A percentile compares a stretch with the other conserved stretches of the same genome.
Evolutionary conservation across 2,329 filamentous ascomycete species (phyloP).

Genomic region (Leptographium lundbergii): DNA sequence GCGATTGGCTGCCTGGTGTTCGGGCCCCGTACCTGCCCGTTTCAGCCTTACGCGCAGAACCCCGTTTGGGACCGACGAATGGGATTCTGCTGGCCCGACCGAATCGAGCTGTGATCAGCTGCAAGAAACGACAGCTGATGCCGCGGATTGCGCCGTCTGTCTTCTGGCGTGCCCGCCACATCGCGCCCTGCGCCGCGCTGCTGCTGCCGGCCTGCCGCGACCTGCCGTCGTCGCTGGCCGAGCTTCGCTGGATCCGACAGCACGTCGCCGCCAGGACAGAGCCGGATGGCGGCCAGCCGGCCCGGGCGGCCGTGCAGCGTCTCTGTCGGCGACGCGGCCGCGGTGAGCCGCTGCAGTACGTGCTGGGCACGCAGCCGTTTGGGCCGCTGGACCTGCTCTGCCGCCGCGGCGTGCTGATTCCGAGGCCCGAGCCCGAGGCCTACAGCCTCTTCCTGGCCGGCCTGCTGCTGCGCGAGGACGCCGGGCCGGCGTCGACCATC

Average conservation of each 20-base stretch:
- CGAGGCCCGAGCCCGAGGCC: constrained; percentile 64
- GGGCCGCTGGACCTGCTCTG: constrained; percentile 71
- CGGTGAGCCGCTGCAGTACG: constrained; percentile 77
- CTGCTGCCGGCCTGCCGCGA: constrained; percentile 54
- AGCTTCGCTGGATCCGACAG: constrained; percentile 61
- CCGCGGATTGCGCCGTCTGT: constrained; percentile 50
- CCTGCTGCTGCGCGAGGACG: constrained; percentile 1
- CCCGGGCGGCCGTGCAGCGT: constrained; percentile 15
- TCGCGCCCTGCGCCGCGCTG: constrained; percentile 42
- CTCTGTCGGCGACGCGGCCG: constrained; percentile 37
- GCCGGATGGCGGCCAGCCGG: not conserved
- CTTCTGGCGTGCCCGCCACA: constrained; percentile 37
- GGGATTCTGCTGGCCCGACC: not conserved
- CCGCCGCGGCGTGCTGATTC: constrained; percentile 68
- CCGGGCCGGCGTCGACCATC: constrained; percentile 35
- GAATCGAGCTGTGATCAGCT: no score
- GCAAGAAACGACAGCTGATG: constrained; percentile 25
- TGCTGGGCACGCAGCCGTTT: constrained; percentile 81
- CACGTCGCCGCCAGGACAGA: constrained; percentile 26
- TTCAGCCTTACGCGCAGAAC: not conserved
- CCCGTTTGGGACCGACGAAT: not conserved
- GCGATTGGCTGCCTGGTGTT: no score
- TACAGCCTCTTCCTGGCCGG: constrained; percentile 46
- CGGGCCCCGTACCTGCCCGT: no score
- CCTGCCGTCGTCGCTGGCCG: constrained; percentile 49